Evolutionary conservation across 1,284 basidiomycete genomes (phyloP), one percentile per base, ranked within the genome.

Genomic region (Chalciporus sp.): DNA sequence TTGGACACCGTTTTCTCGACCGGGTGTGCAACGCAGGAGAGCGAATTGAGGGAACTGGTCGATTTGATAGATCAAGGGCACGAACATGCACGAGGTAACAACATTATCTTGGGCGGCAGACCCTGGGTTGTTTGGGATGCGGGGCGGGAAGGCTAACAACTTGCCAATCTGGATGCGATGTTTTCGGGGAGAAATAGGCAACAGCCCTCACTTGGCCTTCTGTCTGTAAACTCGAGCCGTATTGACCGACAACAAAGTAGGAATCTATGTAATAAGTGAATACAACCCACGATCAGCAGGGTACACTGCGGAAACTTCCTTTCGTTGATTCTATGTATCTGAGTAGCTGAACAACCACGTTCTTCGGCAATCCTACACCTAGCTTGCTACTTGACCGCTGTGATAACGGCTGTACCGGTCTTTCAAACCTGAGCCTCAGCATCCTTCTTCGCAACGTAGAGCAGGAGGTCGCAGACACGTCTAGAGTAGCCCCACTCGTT

Each of bases 401-500:
- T 17, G 23, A 40, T 11, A 14, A 47, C 41, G 31, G 27, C 27
- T 20, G n/a, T 10, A 5, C 7, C 41, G 39, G 41, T 14, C 17
- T 27, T 39, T 69, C 50, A 68, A 55, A 52, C 52, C 47, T 68
- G 45, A 23, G 62, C 66, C 26, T 66, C 58, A 17, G 58, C 72
- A 61, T 95, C 93, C 74, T 83, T 83, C 77, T 83, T 81, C 60
- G 95, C 93, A 64, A 87, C 88, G 78, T 79, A 93, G 62, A 86
- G 79, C 70, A 98, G 78, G 59, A 98, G 84, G 77, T 98, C 96
- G 74, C 90, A 88, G 58, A 98, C 95, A 72, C 96, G 90, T 74
- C 82, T 87, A 52, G 94, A 97, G 89, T 98, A 98, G 49, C 94
- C 93, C 90, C 90, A 95, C 78, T 95, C 92, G 76, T 94, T 94